Evolutionary conservation across 2,329 filamentous ascomycete species (phyloP), one percentile per base, ranked within the genome.

Genomic region (Aspergillus hiratsukae): DNA sequence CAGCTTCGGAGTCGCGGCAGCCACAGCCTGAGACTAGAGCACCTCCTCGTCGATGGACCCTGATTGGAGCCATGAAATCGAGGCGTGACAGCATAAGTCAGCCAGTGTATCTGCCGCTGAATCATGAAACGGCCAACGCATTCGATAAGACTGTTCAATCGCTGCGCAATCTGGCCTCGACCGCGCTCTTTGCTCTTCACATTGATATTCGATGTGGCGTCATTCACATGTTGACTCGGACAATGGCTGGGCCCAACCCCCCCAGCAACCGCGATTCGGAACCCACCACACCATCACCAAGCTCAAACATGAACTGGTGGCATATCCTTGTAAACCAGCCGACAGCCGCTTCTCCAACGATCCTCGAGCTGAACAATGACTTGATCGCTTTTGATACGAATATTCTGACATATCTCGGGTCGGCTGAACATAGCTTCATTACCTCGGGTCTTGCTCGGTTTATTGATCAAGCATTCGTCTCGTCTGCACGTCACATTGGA

Each of bases 311-410:
- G 0, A 90, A 92, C 69, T 78, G 75, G 71, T 74, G 72, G 63
- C 73, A 77, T 57, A 75, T 78, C 56, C 62, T 79, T 29, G 60
- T 71, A 48, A 70, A 71, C 37, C 73, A 70, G 28, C 76, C 76
- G 14, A 74, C 73, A 3, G 72, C 76, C 6, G 76, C 76, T 23
- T 78, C 75, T 1, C 85, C 90, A 3, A 81, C 87, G 54, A 88
- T 99, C 48, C 78, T 97, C n/a, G 81, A 82, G 19, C 83, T 99
- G 54, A 96, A 96, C 75, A 83, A 86, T 49, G 88, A 91, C 60
- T 82, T 99, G 29, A 86, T 95, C n/a, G 80, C 85, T 27, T 95
- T 96, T 72, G 92, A 97, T 71, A 91, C 93, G 66, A 91, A 88
- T 23, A 81, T 91, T 40, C 83, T 85, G 3, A 82, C 82, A 2